Conservation (phyloP, 371 early-diverging fungal genomes). For the Lichtheimia ornata region DNA sequence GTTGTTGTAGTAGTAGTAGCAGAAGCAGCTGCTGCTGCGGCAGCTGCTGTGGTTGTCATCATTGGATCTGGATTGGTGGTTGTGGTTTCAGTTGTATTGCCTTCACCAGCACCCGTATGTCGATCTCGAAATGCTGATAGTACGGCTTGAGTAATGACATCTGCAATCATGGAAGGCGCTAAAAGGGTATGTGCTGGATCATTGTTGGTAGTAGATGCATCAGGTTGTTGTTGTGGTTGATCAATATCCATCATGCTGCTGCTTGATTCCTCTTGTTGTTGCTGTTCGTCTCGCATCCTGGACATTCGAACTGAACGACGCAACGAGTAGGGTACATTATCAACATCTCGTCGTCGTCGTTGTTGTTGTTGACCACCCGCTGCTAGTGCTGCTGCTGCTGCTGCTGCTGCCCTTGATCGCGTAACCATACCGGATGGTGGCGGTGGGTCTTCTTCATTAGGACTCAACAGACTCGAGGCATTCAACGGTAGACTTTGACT, state of each 20-base stretch:
- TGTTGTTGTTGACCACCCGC: no score
- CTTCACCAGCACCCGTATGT: neutral
- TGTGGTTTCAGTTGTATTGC: neutral
- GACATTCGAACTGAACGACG: no score
- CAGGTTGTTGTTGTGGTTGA: conserved; percentile 2
- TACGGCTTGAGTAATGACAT: conserved; percentile 14
- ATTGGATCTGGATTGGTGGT: neutral
- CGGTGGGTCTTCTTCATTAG: neutral
- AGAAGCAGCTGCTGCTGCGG: neutral
- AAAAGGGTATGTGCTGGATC: neutral
- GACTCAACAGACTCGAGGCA: neutral
- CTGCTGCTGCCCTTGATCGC: neutral
- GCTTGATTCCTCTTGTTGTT: neutral
- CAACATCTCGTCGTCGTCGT: no score
- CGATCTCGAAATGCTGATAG: conserved; percentile 8
- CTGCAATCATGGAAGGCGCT: conserved; percentile 9
- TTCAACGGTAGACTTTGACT: neutral
- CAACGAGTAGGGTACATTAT: no score
- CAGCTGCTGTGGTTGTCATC: neutral
- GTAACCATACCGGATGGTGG: conserved; percentile 1
- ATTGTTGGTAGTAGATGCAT: neutral
- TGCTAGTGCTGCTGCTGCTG: neutral
- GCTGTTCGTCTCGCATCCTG: neutral
- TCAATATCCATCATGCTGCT: neutral
- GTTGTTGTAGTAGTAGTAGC: neutral